These are phyloP conservation scores for Zygotorulaspora sp. DNA, from an alignment of 805 yeast genomes.

Conservation along the genomic window DNA sequence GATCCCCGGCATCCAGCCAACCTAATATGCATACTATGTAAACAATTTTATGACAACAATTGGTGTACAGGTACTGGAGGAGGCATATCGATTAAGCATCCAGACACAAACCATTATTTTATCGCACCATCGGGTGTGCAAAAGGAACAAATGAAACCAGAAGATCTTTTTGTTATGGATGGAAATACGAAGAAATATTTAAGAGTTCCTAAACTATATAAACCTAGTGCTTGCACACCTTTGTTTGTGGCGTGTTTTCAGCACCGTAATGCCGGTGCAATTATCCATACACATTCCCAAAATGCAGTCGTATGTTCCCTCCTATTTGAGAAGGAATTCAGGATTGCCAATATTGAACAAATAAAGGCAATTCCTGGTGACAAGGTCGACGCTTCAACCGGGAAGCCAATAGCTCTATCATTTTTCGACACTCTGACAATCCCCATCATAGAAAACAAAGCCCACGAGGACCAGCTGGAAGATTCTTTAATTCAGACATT, in stretches of 20 bases:
- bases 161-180: conserved; percentile 75
- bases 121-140: conserved; percentile 97
- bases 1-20: conserved; percentile 75
- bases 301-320: conserved; percentile 78
- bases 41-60: conserved; percentile 67
- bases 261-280: conserved; percentile 76
- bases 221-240: conserved; percentile 95
- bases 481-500: conserved; percentile 62
- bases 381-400: conserved; percentile 41
- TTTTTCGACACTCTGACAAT: conserved; percentile 71
- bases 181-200: conserved; percentile 45
- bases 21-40: conserved; percentile 76
- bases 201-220: conserved; percentile 58
- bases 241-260: conserved; percentile 69
- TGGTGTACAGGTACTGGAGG: conserved; percentile 98
- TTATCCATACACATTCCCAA: conserved; percentile 92
- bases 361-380: conserved; percentile 84
- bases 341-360: conserved; percentile 79
- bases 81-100: conserved; percentile 65
- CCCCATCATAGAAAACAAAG: conserved; percentile 88
- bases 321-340: conserved; percentile 65
- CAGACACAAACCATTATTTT: conserved; percentile 50
- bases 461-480: conserved; percentile 80
- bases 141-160: conserved; percentile 79
- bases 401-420: conserved; percentile 55